Evolutionary conservation across 73 alveolate genomes (phyloP), one percentile per base, ranked within the genome.

Genomic region (Paramecium biaurelia): DNA sequence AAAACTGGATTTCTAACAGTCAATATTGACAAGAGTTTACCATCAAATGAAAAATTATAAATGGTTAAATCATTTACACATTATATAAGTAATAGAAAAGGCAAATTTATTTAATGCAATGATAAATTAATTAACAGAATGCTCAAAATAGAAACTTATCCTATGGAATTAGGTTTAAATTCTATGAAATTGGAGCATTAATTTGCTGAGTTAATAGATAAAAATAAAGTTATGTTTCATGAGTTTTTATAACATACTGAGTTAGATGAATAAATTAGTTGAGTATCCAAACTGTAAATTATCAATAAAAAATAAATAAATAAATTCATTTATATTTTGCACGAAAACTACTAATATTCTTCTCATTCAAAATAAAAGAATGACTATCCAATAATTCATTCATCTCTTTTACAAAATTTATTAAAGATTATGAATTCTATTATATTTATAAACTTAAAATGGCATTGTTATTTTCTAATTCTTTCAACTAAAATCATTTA

Each of bases 321-420:
- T n/a, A 63, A 63, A 72, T 47, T 72, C 58, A 72, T 79, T 79
- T 79, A 45, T 79, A 79, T 79, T 79, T 79, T 43, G 90, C 56
- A 14, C 90, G 21, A 24, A 79, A 79, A 24, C 90, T 79, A 12
- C 76, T 79, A 10, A 79, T 45, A 15, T 79, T 79, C 32, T 79
- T 79, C 56, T 79, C 90, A 79, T 79, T 79, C 72, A 79, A 41
- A 7, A 79, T 79, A 79, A 43, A 79, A 7, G 90, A 38, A 63
- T 79, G 90, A 23, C 90, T 79, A 20, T 79, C 90, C 21, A 79
- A 47, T 32, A 79, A 34, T 47, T 79, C 90, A 43, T 79, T 79
- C 90, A 79, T 79, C 12, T 79, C 90, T 30, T 79, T 79, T 10
- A 79, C 90, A 79, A 79, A 79, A 26, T 38, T 79, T 38, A 79